Base-by-base conservation (phyloP, 345 rosid genomes). In the Adansonia digitata region DNA sequence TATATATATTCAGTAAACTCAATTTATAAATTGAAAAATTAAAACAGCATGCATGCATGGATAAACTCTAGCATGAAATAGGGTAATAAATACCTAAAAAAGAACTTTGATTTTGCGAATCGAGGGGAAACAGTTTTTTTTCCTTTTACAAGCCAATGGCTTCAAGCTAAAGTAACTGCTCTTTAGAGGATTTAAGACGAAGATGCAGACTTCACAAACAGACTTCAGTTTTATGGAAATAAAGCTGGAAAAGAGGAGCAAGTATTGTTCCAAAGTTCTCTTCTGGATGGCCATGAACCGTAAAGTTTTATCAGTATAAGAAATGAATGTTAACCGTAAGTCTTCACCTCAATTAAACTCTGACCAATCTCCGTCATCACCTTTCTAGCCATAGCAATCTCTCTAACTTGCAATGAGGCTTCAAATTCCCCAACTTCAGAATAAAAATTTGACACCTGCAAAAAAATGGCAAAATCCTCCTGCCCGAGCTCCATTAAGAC, bases 381-480 rank as follows among this genome's bases (percentile, higher is more conserved):
- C 84, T 84, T 87, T 77, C 89, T 89, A 71, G 86, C 79, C 49
- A 78, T 77, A 51, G 85, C 88, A 73, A 64, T 76, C 81, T 88
- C 91, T 74, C 89, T 86, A 61, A 86, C 71, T 71, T 80, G 82
- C 80, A 79, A 76, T 20, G 97, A 80, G 55, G 80, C 43, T 65
- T 87, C 89, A 77, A 78, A 88, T 61, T 89, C 91, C 77, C 97
- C 89, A 14, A 85, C 83, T 57, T 86, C 90, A 77, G 89, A 83
- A 78, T 85, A 88, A 81, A 92, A 94, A 76, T 84, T 88, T 0
- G 97, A 88, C 63, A 89, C 90, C 72, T 89, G 94, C 74, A 85
- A 72, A 71, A 64, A 77, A 77, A 89, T 82, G 67, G 90, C 82
- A 43, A 86, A 88, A 77, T 86, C 85, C 24, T 83, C 85, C 34